phyloP scores from a whole-genome alignment of 2,329 filamentous ascomycete species.

The Verticillium longisporum region DNA sequence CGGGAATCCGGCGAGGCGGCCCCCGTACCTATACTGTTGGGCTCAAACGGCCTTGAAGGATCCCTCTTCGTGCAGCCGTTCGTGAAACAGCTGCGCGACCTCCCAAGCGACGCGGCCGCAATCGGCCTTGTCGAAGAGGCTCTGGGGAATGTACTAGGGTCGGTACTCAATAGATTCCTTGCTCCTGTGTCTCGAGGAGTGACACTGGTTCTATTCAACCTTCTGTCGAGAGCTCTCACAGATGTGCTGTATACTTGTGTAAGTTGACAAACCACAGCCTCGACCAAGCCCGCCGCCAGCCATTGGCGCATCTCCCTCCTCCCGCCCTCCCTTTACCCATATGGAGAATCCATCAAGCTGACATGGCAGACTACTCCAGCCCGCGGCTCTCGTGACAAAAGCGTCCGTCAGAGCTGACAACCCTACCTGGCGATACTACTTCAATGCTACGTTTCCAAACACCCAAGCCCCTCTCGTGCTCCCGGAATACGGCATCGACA shows the following conservation, averaged over 20 bases:
- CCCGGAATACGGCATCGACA: slow-evolving; percentile 4
- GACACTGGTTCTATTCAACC: not conserved
- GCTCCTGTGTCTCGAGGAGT: not conserved
- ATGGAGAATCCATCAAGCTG: not conserved
- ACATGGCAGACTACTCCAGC: slow-evolving; percentile 2
- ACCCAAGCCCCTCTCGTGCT: not conserved
- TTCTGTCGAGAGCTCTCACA: not conserved
- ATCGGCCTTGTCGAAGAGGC: not conserved
- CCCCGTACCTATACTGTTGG: not conserved
- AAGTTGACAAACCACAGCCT: not conserved
- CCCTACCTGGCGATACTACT: slow-evolving; percentile 8
- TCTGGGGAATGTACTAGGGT: not conserved
- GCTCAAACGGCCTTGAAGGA: not conserved
- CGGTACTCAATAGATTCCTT: not conserved
- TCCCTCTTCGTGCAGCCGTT: not conserved
- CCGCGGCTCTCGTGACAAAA: not conserved
- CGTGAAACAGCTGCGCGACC: not conserved
- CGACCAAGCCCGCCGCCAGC: too few relatives aligned
- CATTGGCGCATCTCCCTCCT: too few relatives aligned
- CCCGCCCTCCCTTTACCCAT: not conserved
- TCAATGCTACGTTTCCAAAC: slow-evolving; percentile 5
- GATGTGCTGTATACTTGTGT: slow-evolving; percentile 4
- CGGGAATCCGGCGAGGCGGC: slow-evolving; percentile 1
- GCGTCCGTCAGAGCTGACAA: slow-evolving; percentile 1
- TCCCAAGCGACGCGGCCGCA: not conserved